Percentiles rank a stretch among this genome's conserved stretches.
Conservation (phyloP, 2,329 filamentous ascomycete species). For the Ophiostoma populinum region DNA sequence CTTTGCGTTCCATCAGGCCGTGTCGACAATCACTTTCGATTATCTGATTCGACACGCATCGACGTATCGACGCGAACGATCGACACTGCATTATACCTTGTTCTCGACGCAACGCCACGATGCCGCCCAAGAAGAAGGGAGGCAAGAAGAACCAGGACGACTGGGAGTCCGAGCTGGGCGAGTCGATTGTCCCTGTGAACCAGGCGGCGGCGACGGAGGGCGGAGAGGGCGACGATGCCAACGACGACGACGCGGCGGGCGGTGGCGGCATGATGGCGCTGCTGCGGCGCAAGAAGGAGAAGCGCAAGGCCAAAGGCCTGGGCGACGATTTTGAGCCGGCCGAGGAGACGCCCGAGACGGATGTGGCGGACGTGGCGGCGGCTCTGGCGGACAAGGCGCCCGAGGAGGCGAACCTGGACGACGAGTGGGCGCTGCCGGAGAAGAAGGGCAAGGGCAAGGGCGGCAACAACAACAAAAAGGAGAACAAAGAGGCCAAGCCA, state of each 20-base stretch:
- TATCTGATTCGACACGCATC: too few species aligned
- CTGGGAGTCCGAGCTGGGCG: conserved; percentile 88
- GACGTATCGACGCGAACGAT: too few species aligned
- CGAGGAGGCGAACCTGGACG: conserved; percentile 64
- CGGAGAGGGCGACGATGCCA: conserved; percentile 28
- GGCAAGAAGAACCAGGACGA: conserved; percentile 72
- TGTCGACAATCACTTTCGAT: too few species aligned
- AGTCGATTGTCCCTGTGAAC: conserved; percentile 47
- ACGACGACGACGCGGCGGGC: conserved; percentile 31
- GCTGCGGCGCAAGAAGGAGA: conserved; percentile 65
- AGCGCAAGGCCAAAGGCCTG: conserved; percentile 77
- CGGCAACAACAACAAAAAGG: conserved; percentile 22
- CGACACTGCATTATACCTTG: too few species aligned
- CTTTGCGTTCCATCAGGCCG: too few species aligned
- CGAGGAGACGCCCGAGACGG: conserved; percentile 18
- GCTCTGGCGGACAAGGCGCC: conserved; percentile 52
- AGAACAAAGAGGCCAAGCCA: conserved; percentile 27
- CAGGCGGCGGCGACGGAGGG: conserved; percentile 29
- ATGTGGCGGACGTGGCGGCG: conserved; percentile 20
- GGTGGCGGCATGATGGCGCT: conserved; percentile 61
- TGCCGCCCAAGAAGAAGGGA: conserved; percentile 86
- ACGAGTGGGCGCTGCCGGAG: conserved; percentile 69
- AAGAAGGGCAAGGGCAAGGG: conserved; percentile 51
- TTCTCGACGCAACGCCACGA: conserved; percentile 25
- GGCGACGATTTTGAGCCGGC: conserved; percentile 53